Conservation (phyloP, 2,329 filamentous ascomycete genomes). For the Pyrenochaeta sp. region DNA sequence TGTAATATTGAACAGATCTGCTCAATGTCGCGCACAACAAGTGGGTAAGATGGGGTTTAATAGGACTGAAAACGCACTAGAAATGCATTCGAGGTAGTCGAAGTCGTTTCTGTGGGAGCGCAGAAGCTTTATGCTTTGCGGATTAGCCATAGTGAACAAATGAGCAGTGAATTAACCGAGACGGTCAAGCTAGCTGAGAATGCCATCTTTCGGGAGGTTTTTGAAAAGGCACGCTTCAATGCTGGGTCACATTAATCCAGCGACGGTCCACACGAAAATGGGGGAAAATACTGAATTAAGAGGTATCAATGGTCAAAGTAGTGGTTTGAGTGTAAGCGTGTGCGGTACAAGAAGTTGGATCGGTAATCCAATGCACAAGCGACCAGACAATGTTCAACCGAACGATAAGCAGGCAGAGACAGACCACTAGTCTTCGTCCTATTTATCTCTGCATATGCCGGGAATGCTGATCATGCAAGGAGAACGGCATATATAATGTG, state of each 20-base stretch:
- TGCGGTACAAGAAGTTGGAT: too few relatives aligned
- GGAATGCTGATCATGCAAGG: too few relatives aligned
- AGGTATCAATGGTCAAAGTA: too few relatives aligned
- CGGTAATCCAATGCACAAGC: too few relatives aligned
- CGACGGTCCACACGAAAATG: not conserved
- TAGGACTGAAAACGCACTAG: too few relatives aligned
- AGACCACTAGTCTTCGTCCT: too few relatives aligned
- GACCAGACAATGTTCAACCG: too few relatives aligned
- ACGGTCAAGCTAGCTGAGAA: not conserved
- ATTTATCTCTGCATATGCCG: too few relatives aligned
- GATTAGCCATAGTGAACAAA: not conserved
- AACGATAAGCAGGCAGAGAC: too few relatives aligned
- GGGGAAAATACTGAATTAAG: too few relatives aligned
- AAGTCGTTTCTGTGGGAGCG: not conserved
- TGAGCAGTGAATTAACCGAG: conserved; percentile 6
- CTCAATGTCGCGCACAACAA: conserved; percentile 7
- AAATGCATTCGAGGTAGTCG: conserved; percentile 2
- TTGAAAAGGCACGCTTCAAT: not conserved
- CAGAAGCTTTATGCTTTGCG: not conserved
- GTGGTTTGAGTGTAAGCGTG: too few relatives aligned
- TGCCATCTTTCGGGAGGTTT: not conserved
- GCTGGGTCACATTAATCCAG: not conserved
- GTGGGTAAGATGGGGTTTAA: not conserved
- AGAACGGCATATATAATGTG: too few relatives aligned
- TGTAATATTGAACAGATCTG: not conserved